Conservation (phyloP, 2,329 filamentous ascomycete genomes). For the Onygenales sp. region DNA sequence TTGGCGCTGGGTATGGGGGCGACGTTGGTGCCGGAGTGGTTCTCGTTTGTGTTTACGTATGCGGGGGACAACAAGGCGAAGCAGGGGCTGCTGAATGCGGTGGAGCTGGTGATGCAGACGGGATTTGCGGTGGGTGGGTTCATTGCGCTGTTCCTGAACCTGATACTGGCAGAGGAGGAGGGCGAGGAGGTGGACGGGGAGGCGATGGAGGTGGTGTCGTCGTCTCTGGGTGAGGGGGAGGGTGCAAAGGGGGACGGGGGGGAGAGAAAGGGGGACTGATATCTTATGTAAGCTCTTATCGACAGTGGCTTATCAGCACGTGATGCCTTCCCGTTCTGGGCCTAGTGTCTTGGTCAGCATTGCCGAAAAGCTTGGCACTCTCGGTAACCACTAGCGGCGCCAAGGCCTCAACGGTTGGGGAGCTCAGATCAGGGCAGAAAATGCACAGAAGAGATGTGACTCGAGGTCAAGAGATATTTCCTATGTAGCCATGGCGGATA, state of each 20-base stretch:
- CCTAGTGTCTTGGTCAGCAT: background rate
- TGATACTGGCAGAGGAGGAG: conserved; percentile 64
- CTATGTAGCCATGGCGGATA: no score
- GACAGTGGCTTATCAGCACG: background rate
- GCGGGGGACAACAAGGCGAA: conserved; percentile 55
- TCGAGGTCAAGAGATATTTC: no score
- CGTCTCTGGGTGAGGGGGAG: background rate
- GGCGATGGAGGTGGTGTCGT: conserved; percentile 4
- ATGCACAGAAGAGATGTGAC: no score
- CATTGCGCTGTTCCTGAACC: conserved; percentile 62
- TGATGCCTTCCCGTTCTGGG: conserved; percentile 12
- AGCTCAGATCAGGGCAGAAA: no score
- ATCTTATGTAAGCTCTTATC: background rate
- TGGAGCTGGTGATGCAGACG: conserved; percentile 61
- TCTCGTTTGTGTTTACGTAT: conserved; percentile 38
- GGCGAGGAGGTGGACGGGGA: conserved; percentile 47
- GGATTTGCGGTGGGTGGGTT: conserved; percentile 57
- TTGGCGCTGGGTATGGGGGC: conserved; percentile 51
- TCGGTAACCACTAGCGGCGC: no score
- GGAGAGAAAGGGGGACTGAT: background rate
- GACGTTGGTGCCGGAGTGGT: conserved; percentile 40
- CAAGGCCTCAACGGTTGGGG: no score
- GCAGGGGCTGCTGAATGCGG: conserved; percentile 43
- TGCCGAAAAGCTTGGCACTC: no score
- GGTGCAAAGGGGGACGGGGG: background rate